A percentile compares a stretch with the other conserved stretches of the same genome.
These are phyloP conservation scores for Cryptosporidium felis DNA, from an alignment of 169 alveolate species.

Conservation along the genomic window DNA sequence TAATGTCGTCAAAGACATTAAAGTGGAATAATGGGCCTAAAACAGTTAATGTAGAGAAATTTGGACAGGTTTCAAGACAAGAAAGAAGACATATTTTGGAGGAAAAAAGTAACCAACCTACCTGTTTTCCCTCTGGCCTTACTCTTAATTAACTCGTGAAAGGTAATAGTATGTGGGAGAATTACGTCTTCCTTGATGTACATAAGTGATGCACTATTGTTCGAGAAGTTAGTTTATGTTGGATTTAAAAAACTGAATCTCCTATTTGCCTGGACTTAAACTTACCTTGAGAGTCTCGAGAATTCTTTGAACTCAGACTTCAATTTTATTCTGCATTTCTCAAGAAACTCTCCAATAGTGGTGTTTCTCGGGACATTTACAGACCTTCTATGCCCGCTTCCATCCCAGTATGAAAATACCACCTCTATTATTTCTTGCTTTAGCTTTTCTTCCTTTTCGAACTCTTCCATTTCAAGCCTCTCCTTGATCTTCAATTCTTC, in stretches of 20 bases:
- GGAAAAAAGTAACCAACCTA: not conserved
- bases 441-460: slow-evolving; percentile 43
- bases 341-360: slow-evolving; percentile 75
- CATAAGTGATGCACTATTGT: slow-evolving; percentile 72
- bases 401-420: slow-evolving; percentile 79
- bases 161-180: slow-evolving; percentile 77
- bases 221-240: not conserved
- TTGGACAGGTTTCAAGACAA: not conserved
- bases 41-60: not conserved
- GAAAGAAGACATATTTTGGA: not conserved
- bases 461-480: not conserved
- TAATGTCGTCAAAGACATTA: slow-evolving; percentile 75
- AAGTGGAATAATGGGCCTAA: slow-evolving; percentile 76
- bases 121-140: slow-evolving; percentile 81
- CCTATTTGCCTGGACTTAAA: not conserved
- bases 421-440: slow-evolving; percentile 72
- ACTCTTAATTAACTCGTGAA: slow-evolving; percentile 76
- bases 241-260: not conserved
- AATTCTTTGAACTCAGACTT: slow-evolving; percentile 72
- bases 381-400: slow-evolving; percentile 77
- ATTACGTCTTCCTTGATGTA: slow-evolving; percentile 80
- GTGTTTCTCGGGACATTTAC: slow-evolving; percentile 59
- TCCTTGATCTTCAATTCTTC: slow-evolving; percentile 3
- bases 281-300: slow-evolving; percentile 62
- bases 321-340: slow-evolving; percentile 68